Evolutionary conservation across 2,329 filamentous ascomycete genomes (phyloP).

Genomic region (Biscogniauxia mediterranea): DNA sequence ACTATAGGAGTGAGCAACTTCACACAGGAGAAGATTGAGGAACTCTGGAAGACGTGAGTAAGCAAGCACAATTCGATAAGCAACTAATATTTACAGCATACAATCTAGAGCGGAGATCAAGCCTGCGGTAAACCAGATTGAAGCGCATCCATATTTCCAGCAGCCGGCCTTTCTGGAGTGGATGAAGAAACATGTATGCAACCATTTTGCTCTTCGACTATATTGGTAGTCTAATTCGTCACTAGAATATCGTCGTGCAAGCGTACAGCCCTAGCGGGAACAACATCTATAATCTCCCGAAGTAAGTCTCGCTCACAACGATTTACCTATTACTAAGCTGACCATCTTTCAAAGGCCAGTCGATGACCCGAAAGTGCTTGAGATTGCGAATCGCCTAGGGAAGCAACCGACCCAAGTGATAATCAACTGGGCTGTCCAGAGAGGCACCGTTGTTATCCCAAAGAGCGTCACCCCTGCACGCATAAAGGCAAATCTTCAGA

Average conservation of each 20-base stretch:
- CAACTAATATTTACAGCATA: neutral
- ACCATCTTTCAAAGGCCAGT: conserved; percentile 24
- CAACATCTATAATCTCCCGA: conserved; percentile 36
- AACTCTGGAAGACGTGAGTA: conserved; percentile 43
- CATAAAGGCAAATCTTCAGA: conserved; percentile 46
- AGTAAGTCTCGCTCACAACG: conserved; percentile 14
- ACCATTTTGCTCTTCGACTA: neutral
- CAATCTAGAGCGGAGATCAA: conserved; percentile 41
- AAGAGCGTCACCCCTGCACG: conserved; percentile 53
- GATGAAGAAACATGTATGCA: conserved; percentile 13
- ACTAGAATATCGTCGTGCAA: conserved; percentile 14
- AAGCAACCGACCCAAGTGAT: conserved; percentile 53
- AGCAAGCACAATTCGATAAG: neutral
- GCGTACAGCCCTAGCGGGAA: conserved; percentile 60
- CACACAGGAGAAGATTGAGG: conserved; percentile 50
- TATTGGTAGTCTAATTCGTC: neutral
- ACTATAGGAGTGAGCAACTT: conserved; percentile 62
- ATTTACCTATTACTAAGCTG: neutral
- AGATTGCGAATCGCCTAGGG: conserved; percentile 50
- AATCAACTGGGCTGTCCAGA: conserved; percentile 53
- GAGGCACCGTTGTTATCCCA: conserved; percentile 52
- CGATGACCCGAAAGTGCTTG: conserved; percentile 48
- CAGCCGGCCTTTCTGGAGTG: conserved; percentile 30
- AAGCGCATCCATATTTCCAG: conserved; percentile 46
- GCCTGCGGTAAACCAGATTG: conserved; percentile 52